These are phyloP conservation scores for Colletotrichum sansevieriae DNA, from an alignment of 2,329 filamentous ascomycete species.

Conservation along the genomic window DNA sequence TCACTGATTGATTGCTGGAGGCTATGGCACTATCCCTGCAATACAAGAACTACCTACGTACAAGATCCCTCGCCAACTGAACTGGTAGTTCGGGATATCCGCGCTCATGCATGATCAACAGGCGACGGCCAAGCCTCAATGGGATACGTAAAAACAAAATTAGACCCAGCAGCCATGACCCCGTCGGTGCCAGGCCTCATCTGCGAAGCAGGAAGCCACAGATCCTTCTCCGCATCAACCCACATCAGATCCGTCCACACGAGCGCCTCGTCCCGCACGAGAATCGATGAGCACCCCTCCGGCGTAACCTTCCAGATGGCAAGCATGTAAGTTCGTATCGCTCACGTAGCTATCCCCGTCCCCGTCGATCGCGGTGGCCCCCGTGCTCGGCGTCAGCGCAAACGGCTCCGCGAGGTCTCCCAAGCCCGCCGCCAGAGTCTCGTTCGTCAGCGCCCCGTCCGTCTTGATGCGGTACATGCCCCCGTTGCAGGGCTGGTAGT, in stretches of 20 bases:
- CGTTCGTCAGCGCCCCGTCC: slow-evolving; percentile 17
- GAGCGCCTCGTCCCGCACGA: slow-evolving; percentile 16
- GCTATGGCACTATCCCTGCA: no score
- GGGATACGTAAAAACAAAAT: slow-evolving; percentile 6
- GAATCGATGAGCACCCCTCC: slow-evolving; percentile 1
- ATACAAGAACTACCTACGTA: no score
- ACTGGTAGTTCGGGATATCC: no score
- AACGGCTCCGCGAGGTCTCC: slow-evolving; percentile 14
- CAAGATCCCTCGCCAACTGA: no score
- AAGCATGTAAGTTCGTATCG: slow-evolving; percentile 8
- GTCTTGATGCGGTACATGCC: slow-evolving; percentile 30
- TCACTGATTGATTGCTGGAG: no score
- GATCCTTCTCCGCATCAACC: slow-evolving; percentile 19
- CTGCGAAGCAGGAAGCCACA: slow-evolving; percentile 26
- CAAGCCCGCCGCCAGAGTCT: slow-evolving; percentile 15
- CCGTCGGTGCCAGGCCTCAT: slow-evolving; percentile 17
- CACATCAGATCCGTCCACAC: slow-evolving; percentile 28
- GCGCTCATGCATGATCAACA: slow-evolving; percentile 5
- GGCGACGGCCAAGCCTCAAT: slow-evolving; percentile 19
- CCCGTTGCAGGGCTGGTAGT: slow-evolving; percentile 30
- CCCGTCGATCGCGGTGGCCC: slow-evolving; percentile 18
- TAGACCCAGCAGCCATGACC: slow-evolving; percentile 7
- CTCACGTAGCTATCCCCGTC: slow-evolving; percentile 20
- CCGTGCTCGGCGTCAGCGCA: slow-evolving; percentile 12
- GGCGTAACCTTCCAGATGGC: slow-evolving; percentile 23